These are phyloP conservation scores for Erythrophleum fordii DNA, from an alignment of 306 rosid genomes.

Conservation along the genomic window DNA sequence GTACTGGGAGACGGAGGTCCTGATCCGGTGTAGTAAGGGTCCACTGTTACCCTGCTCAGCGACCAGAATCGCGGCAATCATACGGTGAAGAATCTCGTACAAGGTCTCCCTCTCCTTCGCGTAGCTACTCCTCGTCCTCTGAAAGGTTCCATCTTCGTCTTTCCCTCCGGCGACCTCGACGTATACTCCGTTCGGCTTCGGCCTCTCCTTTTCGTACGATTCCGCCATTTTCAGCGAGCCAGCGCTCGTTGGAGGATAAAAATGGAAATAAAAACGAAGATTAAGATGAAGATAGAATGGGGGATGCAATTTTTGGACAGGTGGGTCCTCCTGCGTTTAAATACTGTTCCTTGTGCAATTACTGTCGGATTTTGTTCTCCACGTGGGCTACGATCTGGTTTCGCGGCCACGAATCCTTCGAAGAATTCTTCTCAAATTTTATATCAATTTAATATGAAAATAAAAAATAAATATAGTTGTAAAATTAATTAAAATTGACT, in stretches of 20 bases:
- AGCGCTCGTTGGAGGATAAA: background rate
- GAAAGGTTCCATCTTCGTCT: background rate
- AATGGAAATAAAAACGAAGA: background rate
- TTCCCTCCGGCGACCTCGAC: constrained; percentile 27
- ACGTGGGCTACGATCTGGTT: background rate
- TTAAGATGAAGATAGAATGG: background rate
- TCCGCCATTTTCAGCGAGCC: constrained; percentile 56
- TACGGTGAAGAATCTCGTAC: constrained; percentile 49
- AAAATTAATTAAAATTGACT: too few relatives aligned
- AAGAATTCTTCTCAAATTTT: background rate
- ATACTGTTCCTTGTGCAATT: background rate
- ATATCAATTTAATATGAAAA: too few relatives aligned
- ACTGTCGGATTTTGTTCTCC: background rate
- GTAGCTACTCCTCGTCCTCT: background rate
- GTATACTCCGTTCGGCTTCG: constrained; percentile 26
- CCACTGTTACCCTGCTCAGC: constrained; percentile 38
- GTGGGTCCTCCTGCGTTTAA: too few relatives aligned
- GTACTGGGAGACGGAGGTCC: constrained; percentile 55
- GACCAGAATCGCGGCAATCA: constrained; percentile 52
- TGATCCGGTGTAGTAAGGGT: constrained; percentile 65
- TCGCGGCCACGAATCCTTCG: background rate
- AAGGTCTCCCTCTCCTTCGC: constrained; percentile 45
- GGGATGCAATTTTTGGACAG: background rate
- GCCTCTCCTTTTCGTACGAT: background rate
- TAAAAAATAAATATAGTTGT: too few relatives aligned